Evolutionary conservation across 2,329 filamentous ascomycete species (phyloP), one percentile per base, ranked within the genome.

Genomic region (Dothidotthia symphoricarpi): DNA sequence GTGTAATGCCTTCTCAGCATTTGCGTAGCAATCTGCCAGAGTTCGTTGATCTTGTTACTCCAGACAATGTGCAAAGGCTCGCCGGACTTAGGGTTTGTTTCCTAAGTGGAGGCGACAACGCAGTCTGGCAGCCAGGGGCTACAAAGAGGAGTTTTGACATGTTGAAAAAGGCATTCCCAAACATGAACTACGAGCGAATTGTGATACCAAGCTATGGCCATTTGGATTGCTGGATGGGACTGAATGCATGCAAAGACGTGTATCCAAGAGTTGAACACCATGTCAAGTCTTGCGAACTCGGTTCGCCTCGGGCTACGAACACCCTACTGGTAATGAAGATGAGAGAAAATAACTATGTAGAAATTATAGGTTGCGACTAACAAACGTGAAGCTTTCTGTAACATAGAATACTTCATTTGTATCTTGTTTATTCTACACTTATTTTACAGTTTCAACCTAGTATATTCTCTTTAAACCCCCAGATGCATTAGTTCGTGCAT

Each of bases 191-290:
- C 57, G 65, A 69, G 14, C 66, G 78, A 6, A 59, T 68, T 13
- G 73, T 80, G 3, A 69, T 82, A 4, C 71, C 73, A 1, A 75
- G 75, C 5, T 82, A 82, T 51, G 78, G 79, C 2, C 79, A 82
- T 53, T 59, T 82, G 22, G 79, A 82, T 64, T 75, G 75, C 52
- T 82, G 77, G 77, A 81, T 82, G 74, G 78, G 79, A 3, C 69
- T 75, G 28, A 73, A 76, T 36, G 75, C 77, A 1, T 80, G 74
- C 69, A 73, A 69, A 52, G 79, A 82, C 51, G 75, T 82, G 16
- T 82, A 75, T 50, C 78, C 78, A 0, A 69, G 76, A 31, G 68
- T 82, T 6, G 7, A 6, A 16, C 30, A 41, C 9, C 45, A 49
- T 31, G 12, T 41, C 2, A 8, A 28, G 14, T 14, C 16, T n/a